Evolutionary conservation across 805 yeast genomes (phyloP), one percentile per base, ranked within the genome.

Genomic region (Metschnikowia hibisci): DNA sequence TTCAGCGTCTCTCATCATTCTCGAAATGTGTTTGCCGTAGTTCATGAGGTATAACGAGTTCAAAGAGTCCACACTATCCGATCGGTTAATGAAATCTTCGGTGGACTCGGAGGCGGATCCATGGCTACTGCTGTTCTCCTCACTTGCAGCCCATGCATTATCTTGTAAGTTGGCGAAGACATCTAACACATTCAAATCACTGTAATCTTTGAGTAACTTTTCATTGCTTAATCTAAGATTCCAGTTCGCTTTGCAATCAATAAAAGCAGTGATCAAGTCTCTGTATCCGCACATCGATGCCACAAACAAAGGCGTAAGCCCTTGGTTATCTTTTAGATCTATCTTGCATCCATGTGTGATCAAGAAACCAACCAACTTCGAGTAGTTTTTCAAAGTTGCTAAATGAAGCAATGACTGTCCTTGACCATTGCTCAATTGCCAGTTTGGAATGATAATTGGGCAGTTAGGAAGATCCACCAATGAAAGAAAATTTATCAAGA

Each of bases 381-480:
- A 61, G 55, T 87, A 86, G 15, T 91, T 91, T 57, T 83, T 81
- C 45, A 86, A 61, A 9, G 89, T 76, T 1, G 98, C 89, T 48
- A 93, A 71, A 63, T 93, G 99, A 40, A 93, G 67, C 72, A 93
- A 71, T 0, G 95, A 82, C 61, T 93, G 96, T 12, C 96, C 96
- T 57, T 87, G 87, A 23, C 65, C 50, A 46, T 90, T 93, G 54
- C 89, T 80, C 51, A 89, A 72, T 22, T 87, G 88, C 81, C 93
- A 78, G 57, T 88, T 87, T 15, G 91, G 87, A 13, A 72, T 67
- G 37, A 69, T 77, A 32, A 69, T 69, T 55, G 74, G 83, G 53
- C 80, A 82, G 64, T 75, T 87, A 38, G 78, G 87, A 48, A 79
- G 63, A 47, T 82, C 83, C 25, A 87, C 77, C 50, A 88, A 64